phyloP scores from a whole-genome alignment of 768 basidiomycete species.

The Mycena crocata region DNA sequence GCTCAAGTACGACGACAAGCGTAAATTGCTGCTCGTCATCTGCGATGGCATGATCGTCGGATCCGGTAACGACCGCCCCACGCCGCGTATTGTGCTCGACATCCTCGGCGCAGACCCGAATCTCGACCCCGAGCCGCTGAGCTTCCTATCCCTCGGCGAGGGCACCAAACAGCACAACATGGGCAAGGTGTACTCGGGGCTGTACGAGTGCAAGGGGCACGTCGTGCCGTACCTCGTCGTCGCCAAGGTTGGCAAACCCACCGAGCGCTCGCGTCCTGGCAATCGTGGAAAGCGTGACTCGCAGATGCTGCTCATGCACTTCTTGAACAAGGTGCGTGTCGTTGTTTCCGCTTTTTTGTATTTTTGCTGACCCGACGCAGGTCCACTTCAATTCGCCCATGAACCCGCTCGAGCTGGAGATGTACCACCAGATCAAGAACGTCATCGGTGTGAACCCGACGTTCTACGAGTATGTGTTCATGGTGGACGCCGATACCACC shows the following conservation, averaged over 20 bases:
- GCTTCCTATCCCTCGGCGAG: conserved; percentile 93
- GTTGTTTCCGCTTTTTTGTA: neutral
- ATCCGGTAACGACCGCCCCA: conserved; percentile 95
- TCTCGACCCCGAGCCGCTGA: conserved; percentile 93
- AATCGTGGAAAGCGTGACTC: conserved; percentile 99
- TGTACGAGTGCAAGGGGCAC: conserved; percentile 94
- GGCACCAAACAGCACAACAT: conserved; percentile 97
- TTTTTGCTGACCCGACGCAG: conserved; percentile 51
- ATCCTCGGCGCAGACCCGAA: conserved; percentile 96
- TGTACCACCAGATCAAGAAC: conserved; percentile 99
- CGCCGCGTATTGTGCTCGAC: conserved; percentile 95
- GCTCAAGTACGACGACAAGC: conserved; percentile 98
- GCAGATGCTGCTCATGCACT: conserved; percentile 96
- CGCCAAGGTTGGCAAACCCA: conserved; percentile 95
- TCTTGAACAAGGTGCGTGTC: conserved; percentile 88
- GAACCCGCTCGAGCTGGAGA: conserved; percentile 97
- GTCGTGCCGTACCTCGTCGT: conserved; percentile 95
- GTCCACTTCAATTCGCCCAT: conserved; percentile 97
- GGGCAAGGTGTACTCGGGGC: conserved; percentile 96
- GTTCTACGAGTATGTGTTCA: conserved; percentile 97
- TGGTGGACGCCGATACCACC: conserved; percentile 94
- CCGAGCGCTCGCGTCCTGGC: conserved; percentile 91
- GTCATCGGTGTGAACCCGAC: conserved; percentile 99
- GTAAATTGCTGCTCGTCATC: conserved; percentile 91
- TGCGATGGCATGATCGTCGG: conserved; percentile 99